Evolutionary conservation across 768 basidiomycete species (phyloP).

Genomic region (Mycena amicta): DNA sequence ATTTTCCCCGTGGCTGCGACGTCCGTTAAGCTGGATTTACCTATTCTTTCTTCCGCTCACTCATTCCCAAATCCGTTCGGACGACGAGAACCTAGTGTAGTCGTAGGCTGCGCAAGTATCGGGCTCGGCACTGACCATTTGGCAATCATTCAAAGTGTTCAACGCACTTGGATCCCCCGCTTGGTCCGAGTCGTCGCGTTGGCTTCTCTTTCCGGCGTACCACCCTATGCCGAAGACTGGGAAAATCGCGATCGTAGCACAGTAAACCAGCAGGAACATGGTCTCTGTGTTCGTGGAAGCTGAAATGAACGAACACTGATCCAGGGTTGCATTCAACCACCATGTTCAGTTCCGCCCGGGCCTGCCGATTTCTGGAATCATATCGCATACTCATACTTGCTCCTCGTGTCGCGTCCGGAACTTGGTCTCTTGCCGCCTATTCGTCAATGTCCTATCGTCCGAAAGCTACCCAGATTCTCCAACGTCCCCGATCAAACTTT

Average conservation of each 20-base stretch:
- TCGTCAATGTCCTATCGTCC: background rate
- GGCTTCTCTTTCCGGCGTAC: slow-evolving; percentile 34
- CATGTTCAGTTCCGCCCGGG: background rate
- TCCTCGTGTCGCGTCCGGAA: background rate
- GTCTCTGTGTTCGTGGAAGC: too few relatives aligned
- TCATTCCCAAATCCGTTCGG: slow-evolving; percentile 37
- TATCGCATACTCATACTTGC: background rate
- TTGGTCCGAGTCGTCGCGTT: slow-evolving; percentile 27
- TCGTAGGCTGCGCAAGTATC: background rate
- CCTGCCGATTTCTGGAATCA: too few relatives aligned
- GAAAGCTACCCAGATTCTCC: too few relatives aligned
- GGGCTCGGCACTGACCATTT: slow-evolving; percentile 46
- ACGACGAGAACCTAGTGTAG: slow-evolving; percentile 57
- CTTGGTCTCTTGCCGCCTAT: background rate
- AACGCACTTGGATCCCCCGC: slow-evolving; percentile 28
- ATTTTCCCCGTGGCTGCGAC: slow-evolving; percentile 42
- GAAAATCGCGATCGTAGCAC: slow-evolving; percentile 17
- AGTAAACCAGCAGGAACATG: background rate
- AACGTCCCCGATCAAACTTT: background rate
- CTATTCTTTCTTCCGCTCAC: too few relatives aligned
- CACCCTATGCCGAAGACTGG: slow-evolving; percentile 44
- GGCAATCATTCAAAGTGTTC: slow-evolving; percentile 53
- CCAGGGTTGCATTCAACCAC: background rate
- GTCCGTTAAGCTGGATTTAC: too few relatives aligned
- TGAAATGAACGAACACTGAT: background rate